A percentile compares a stretch with the other conserved stretches of the same genome.
These are phyloP conservation scores for Xenosphaeropsis pyriputrescens DNA, from an alignment of 2,329 filamentous ascomycete genomes.

Conservation along the genomic window DNA sequence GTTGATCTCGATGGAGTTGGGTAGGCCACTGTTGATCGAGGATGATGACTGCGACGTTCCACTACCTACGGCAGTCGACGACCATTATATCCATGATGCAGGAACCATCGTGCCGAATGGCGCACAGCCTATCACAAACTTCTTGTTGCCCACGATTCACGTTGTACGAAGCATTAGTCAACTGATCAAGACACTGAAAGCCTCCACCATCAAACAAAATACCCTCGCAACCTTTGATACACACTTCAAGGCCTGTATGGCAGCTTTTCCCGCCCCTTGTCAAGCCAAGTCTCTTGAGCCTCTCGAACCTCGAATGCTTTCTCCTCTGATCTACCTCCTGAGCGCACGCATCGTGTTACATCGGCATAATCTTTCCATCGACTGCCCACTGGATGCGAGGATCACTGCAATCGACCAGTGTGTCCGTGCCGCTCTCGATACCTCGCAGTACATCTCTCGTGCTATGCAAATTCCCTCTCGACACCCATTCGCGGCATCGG, in stretches of 20 bases:
- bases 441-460: slow-evolving; percentile 59
- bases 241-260: slow-evolving; percentile 63
- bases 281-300: slow-evolving; percentile 50
- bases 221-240: slow-evolving; percentile 68
- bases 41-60: slow-evolving; percentile 79
- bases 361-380: slow-evolving; percentile 72
- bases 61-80: slow-evolving; percentile 67
- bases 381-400: slow-evolving; percentile 50
- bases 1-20: slow-evolving; percentile 64
- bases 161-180: slow-evolving; percentile 66
- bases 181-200: slow-evolving; percentile 54
- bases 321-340: slow-evolving; percentile 65
- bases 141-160: slow-evolving; percentile 66
- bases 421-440: slow-evolving; percentile 60
- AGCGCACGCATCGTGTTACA: slow-evolving; percentile 76
- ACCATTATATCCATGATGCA: slow-evolving; percentile 54
- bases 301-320: slow-evolving; percentile 60
- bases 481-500: slow-evolving; percentile 15
- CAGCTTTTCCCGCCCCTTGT: slow-evolving; percentile 61
- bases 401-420: slow-evolving; percentile 65
- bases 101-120: slow-evolving; percentile 36
- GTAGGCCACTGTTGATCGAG: slow-evolving; percentile 68
- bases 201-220: slow-evolving; percentile 47
- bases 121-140: slow-evolving; percentile 45
- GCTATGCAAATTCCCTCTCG: slow-evolving; percentile 27